These are phyloP conservation scores for Candida fluviatilis DNA, from an alignment of 805 yeast species.

Conservation along the genomic window DNA sequence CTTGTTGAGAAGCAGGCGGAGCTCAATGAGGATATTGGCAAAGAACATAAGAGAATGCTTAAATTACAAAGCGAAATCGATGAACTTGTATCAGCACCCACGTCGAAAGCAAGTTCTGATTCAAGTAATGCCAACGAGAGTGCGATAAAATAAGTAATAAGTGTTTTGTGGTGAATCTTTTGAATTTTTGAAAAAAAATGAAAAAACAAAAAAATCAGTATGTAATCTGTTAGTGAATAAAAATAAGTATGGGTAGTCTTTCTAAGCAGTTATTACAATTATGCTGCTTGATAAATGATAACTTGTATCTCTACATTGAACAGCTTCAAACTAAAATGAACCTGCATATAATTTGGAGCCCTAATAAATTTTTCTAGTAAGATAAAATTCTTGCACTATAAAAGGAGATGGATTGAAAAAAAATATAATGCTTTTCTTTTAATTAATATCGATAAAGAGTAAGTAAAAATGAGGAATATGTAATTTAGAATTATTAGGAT, in stretches of 20 bases:
- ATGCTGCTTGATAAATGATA: no score
- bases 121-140: background rate
- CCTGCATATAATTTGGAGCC: background rate
- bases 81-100: background rate
- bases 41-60: slow-evolving; percentile 31
- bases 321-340: no score
- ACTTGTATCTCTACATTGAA: no score
- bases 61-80: slow-evolving; percentile 27
- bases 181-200: no score
- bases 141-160: no score
- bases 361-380: background rate
- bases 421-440: background rate
- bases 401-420: background rate
- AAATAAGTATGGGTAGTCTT: no score
- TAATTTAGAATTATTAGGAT: slow-evolving; percentile 21
- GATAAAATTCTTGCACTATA: background rate
- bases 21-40: slow-evolving; percentile 53
- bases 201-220: no score
- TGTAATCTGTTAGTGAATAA: no score
- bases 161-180: no score
- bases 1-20: slow-evolving; percentile 51
- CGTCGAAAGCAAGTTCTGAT: background rate
- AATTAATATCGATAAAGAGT: background rate
- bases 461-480: background rate
- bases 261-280: no score